A percentile compares a stretch with the other conserved stretches of the same genome.
Evolutionary conservation across 176 grass and related monocot species (phyloP).

Genomic region (Microstegium vimineum): DNA sequence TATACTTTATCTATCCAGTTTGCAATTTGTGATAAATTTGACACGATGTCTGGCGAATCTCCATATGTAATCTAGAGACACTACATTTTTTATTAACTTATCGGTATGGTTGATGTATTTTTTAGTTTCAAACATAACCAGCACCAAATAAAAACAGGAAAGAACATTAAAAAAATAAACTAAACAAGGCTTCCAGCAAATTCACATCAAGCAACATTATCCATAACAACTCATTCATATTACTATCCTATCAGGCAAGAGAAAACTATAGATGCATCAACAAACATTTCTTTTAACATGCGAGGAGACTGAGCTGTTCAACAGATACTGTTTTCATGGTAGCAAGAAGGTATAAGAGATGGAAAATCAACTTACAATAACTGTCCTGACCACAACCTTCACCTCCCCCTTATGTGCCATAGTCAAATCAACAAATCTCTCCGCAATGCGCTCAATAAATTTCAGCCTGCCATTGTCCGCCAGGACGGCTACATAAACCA

Average conservation of each 20-base stretch:
- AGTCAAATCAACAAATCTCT: constrained; percentile 91
- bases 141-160: not conserved
- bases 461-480: constrained; percentile 91
- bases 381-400: constrained; percentile 83
- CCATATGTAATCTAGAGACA: not conserved
- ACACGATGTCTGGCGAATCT: not conserved
- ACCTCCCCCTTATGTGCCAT: constrained; percentile 92
- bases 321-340: not conserved
- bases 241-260: not conserved
- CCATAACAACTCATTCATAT: not conserved
- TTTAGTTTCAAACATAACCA: not conserved
- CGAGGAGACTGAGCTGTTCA: not conserved
- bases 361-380: constrained; percentile 67
- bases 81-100: not conserved
- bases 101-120: not conserved
- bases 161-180: not conserved
- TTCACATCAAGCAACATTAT: not conserved
- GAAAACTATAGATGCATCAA: not conserved
- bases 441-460: constrained; percentile 64
- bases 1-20: not conserved
- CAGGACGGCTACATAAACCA: constrained; percentile 57
- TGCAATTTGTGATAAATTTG: not conserved
- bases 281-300: not conserved
- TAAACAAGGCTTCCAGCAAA: not conserved
- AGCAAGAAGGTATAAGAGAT: not conserved